These are phyloP conservation scores for Nakazawaea holstii DNA, from an alignment of 805 yeast species.

Conservation along the genomic window DNA sequence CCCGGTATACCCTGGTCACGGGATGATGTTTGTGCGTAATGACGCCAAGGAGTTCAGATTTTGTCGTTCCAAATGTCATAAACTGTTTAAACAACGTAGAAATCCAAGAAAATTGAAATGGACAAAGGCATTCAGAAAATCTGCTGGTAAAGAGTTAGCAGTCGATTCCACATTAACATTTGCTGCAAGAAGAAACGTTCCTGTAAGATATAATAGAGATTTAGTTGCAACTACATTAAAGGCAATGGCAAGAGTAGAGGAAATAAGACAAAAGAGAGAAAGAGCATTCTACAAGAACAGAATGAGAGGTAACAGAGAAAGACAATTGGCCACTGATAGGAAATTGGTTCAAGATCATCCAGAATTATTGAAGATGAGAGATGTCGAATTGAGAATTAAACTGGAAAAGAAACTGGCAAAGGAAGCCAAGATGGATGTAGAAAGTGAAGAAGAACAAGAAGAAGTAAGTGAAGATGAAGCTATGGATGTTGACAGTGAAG, in stretches of 20 bases:
- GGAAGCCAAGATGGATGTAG: constrained; percentile 41
- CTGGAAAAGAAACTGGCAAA: constrained; percentile 66
- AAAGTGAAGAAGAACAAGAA: constrained; percentile 37
- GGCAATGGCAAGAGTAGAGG: constrained; percentile 95
- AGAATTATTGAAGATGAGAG: constrained; percentile 86
- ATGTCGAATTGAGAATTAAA: constrained; percentile 78
- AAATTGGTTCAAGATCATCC: constrained; percentile 87
- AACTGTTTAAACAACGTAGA: constrained; percentile 94
- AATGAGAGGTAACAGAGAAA: constrained; percentile 95
- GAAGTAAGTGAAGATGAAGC: constrained; percentile 40
- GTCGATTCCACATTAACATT: constrained; percentile 95
- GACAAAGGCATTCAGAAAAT: constrained; percentile 99
- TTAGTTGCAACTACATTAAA: constrained; percentile 88
- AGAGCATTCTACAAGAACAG: constrained; percentile 98
- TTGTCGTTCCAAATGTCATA: constrained; percentile 97
- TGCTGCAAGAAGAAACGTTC: constrained; percentile 96
- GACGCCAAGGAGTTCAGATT: constrained; percentile 97
- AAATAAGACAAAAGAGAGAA: constrained; percentile 93
- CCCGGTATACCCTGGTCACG: constrained; percentile 92
- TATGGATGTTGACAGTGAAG: constrained; percentile 38
- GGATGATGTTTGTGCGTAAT: constrained; percentile 95
- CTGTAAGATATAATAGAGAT: constrained; percentile 96
- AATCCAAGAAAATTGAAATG: constrained; percentile 97
- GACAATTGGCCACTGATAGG: constrained; percentile 77
- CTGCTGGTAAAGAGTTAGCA: constrained; percentile 97